Percentiles rank a stretch among this genome's conserved stretches.
These are phyloP conservation scores for Avicennia marina DNA, from an alignment of 257 asterid species.

Conservation along the genomic window DNA sequence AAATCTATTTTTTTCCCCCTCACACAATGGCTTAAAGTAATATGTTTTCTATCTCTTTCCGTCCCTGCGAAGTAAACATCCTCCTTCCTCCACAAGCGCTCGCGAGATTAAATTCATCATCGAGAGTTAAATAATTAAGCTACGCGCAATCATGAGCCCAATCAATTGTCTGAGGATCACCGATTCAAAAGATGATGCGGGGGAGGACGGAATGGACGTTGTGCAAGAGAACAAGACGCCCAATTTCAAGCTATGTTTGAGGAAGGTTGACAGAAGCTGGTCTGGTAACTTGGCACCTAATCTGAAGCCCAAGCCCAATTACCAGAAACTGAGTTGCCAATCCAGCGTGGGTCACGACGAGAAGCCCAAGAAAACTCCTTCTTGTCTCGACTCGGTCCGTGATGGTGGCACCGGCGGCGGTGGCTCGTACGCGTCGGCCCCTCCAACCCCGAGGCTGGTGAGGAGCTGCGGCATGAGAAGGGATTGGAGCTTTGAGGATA, in stretches of 20 bases:
- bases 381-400: slow-evolving; percentile 1
- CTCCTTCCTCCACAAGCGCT: too few species aligned
- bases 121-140: not conserved
- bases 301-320: not conserved
- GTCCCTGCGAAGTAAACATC: too few species aligned
- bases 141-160: not conserved
- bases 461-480: slow-evolving; percentile 49
- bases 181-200: slow-evolving; percentile 5
- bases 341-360: too few species aligned
- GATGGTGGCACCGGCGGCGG: slow-evolving; percentile 6
- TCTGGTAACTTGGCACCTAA: slow-evolving; percentile 33
- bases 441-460: slow-evolving; percentile 23
- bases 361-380: not conserved
- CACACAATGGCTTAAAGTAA: too few species aligned
- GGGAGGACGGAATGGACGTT: not conserved
- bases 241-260: slow-evolving; percentile 14
- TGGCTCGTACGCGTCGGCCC: slow-evolving; percentile 7
- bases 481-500: slow-evolving; percentile 49
- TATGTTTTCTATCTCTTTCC: too few species aligned
- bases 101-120: too few species aligned
- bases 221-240: not conserved
- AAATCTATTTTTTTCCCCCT: too few species aligned
- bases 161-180: slow-evolving; percentile 5
- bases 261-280: slow-evolving; percentile 35
- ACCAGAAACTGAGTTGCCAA: too few species aligned